Percentiles rank a stretch among this genome's conserved stretches.
phyloP scores from a whole-genome alignment of 1,284 basidiomycete species.

The Athelia sp. region DNA sequence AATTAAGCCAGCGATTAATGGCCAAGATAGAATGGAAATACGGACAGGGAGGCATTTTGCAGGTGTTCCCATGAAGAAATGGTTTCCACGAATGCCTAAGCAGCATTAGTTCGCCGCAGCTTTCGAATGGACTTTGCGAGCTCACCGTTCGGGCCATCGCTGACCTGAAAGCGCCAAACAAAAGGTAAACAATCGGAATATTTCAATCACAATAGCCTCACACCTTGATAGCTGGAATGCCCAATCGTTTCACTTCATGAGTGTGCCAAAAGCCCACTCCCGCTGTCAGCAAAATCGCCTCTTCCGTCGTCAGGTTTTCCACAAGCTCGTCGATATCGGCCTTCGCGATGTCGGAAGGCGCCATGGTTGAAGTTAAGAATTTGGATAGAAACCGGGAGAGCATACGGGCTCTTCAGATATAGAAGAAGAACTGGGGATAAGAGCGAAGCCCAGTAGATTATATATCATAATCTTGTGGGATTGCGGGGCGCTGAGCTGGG shows the following conservation, averaged over 20 bases:
- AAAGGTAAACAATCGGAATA: too few relatives aligned
- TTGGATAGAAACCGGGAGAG: too few relatives aligned
- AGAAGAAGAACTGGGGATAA: too few relatives aligned
- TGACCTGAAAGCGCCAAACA: too few relatives aligned
- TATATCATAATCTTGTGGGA: too few relatives aligned
- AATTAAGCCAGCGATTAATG: too few relatives aligned
- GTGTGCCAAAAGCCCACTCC: slow-evolving; percentile 80
- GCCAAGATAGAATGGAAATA: slow-evolving; percentile 2
- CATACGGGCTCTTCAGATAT: too few relatives aligned
- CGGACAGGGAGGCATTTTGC: slow-evolving; percentile 55
- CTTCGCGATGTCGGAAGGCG: slow-evolving; percentile 63
- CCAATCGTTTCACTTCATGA: slow-evolving; percentile 54
- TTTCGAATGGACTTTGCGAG: not conserved
- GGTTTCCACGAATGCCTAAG: slow-evolving; percentile 45
- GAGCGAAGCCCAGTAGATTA: too few relatives aligned
- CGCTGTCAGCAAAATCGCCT: slow-evolving; percentile 64
- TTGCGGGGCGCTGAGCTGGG: too few relatives aligned
- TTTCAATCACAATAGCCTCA: too few relatives aligned
- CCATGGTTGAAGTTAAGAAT: too few relatives aligned
- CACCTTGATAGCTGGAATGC: slow-evolving; percentile 70
- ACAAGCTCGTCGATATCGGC: slow-evolving; percentile 57
- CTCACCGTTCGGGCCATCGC: slow-evolving; percentile 67
- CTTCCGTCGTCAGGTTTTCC: slow-evolving; percentile 62
- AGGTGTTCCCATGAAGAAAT: slow-evolving; percentile 61
- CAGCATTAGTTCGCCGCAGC: not conserved